phyloP scores from a whole-genome alignment of 2,329 filamentous ascomycete species.

The Thielaviopsis musarum region DNA sequence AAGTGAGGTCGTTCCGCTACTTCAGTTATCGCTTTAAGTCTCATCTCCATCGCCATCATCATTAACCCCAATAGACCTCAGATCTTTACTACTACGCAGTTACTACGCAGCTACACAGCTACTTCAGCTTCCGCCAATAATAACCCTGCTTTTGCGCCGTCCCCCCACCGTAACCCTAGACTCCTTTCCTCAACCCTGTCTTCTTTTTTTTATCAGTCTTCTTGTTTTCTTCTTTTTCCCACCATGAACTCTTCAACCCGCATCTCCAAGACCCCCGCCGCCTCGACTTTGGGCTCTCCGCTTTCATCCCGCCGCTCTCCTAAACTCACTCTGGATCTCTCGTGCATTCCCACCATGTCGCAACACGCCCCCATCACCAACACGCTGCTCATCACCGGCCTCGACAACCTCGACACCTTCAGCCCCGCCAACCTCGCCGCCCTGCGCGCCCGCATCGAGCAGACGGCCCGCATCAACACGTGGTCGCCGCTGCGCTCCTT shows the following conservation, averaged over 20 bases:
- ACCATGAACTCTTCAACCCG: background rate
- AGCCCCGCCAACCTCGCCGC: conserved; percentile 54
- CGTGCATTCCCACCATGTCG: conserved; percentile 49
- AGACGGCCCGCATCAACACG: conserved; percentile 55
- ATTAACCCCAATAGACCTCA: background rate
- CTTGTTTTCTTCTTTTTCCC: background rate
- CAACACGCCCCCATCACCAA: conserved; percentile 64
- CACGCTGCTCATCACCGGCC: conserved; percentile 71
- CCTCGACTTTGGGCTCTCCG: background rate
- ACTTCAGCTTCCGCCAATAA: background rate
- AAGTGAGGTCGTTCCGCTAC: background rate
- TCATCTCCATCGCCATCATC: background rate
- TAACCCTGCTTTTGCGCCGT: background rate
- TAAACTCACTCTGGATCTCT: conserved; percentile 55
- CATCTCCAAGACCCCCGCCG: background rate
- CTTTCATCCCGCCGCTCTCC: conserved; percentile 6
- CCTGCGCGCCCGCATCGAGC: conserved; percentile 53
- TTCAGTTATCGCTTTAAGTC: background rate
- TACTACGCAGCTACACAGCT: no score
- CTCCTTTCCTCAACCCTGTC: background rate
- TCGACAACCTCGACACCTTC: conserved; percentile 58
- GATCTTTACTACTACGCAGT: background rate
- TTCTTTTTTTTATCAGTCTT: background rate
- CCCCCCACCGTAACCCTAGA: background rate
- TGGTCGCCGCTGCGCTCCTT: conserved; percentile 73